These are phyloP conservation scores for Solanum etuberosum DNA, from an alignment of 257 asterid species.

Conservation along the genomic window DNA sequence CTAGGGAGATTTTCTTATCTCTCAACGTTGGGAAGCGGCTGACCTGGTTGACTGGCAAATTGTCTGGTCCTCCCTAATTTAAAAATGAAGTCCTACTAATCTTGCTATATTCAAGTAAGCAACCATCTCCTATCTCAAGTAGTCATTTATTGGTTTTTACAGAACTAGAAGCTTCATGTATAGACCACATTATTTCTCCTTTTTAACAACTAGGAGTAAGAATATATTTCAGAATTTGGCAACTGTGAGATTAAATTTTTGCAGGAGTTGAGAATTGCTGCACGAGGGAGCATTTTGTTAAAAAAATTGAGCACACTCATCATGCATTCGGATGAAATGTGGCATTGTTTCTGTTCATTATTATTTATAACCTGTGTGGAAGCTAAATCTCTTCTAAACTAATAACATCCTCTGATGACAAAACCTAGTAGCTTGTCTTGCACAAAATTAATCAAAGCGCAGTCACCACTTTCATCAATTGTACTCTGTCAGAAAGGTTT, in stretches of 20 bases:
- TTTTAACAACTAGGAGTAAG: background rate
- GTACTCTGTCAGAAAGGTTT: background rate
- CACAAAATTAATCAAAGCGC: background rate
- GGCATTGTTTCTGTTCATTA: background rate
- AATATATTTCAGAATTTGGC: background rate
- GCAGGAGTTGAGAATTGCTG: background rate
- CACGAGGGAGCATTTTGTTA: background rate
- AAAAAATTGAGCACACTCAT: background rate
- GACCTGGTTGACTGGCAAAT: too few relatives aligned
- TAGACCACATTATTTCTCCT: background rate
- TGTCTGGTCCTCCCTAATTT: too few relatives aligned
- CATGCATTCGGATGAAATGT: background rate
- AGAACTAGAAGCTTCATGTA: background rate
- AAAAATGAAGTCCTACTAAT: background rate
- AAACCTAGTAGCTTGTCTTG: background rate
- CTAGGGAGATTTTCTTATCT: conserved; percentile 62
- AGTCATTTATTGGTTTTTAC: background rate
- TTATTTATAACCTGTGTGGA: background rate
- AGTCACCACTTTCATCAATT: background rate
- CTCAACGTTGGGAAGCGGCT: conserved; percentile 48
- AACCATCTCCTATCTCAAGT: background rate
- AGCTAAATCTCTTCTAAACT: background rate
- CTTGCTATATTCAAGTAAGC: background rate
- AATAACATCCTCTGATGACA: background rate
- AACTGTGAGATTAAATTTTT: background rate